These are phyloP conservation scores for Boletus subparvulus DNA, from an alignment of 768 basidiomycete genomes.

Conservation along the genomic window DNA sequence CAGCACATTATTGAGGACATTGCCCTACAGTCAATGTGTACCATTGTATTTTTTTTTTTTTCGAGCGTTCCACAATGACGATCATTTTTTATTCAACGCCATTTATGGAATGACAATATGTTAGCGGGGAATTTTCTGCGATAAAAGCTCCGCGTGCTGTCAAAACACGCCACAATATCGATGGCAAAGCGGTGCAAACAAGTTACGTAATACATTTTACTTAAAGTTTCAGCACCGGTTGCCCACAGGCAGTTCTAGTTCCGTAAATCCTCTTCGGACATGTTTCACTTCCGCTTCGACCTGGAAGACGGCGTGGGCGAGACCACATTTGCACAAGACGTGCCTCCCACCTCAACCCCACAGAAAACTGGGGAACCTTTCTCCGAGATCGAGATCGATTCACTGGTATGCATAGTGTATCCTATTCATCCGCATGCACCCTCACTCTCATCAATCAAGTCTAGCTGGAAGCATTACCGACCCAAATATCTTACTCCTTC, in stretches of 20 bases:
- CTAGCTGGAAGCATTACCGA: constrained; percentile 70
- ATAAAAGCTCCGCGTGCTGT: neutral
- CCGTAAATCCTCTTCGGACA: constrained; percentile 7
- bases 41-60: neutral
- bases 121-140: neutral
- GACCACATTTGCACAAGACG: constrained; percentile 10
- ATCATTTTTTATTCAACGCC: neutral
- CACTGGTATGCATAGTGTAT: constrained; percentile 30
- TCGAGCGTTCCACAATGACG: neutral
- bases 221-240: neutral
- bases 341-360: neutral
- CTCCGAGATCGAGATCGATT: constrained; percentile 29
- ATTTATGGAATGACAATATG: neutral
- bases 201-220: neutral
- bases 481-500: constrained; percentile 78
- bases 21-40: neutral
- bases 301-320: constrained; percentile 46
- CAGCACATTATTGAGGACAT: neutral
- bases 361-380: constrained; percentile 17
- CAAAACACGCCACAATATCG: neutral
- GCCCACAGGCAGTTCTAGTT: neutral
- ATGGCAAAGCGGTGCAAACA: neutral
- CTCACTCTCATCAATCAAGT: constrained; percentile 19
- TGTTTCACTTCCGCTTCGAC: constrained; percentile 57
- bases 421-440: neutral